Conservation (phyloP, 2,329 filamentous ascomycete genomes). For the Cordyceps sp. region DNA sequence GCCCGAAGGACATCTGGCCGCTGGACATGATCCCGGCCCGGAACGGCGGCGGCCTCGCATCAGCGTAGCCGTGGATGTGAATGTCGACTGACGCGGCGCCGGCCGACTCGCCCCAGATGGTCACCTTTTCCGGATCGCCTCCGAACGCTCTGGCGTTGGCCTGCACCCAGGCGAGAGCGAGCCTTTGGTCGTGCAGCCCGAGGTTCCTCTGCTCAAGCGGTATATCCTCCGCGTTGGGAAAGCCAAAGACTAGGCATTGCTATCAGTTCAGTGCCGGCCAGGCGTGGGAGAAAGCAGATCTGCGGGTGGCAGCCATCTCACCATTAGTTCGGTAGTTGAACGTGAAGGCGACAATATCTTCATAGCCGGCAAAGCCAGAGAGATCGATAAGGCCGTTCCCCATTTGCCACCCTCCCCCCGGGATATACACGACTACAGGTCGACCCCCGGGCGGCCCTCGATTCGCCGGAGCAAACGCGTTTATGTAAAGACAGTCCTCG, state of each 20-base stretch:
- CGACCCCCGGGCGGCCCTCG: constrained; percentile 3
- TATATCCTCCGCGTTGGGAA: constrained; percentile 24
- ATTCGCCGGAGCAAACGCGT: constrained; percentile 10
- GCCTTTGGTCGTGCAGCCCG: constrained; percentile 10
- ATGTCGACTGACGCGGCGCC: constrained; percentile 15
- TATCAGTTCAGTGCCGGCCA: background rate
- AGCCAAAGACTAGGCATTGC: constrained; percentile 17
- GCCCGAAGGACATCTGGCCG: constrained; percentile 12
- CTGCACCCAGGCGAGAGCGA: constrained; percentile 12
- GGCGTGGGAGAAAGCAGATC: background rate
- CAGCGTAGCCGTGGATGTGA: constrained; percentile 8
- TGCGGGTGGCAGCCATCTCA: background rate
- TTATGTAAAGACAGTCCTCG: constrained; percentile 12
- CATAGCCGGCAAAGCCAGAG: constrained; percentile 10
- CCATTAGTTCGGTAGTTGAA: constrained; percentile 12
- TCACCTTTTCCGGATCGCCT: constrained; percentile 9
- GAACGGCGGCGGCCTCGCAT: constrained; percentile 6
- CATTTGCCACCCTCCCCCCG: constrained; percentile 9
- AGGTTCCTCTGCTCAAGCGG: constrained; percentile 15
- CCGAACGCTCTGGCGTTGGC: constrained; percentile 11
- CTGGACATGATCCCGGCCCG: constrained; percentile 12
- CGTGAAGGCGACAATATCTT: constrained; percentile 10
- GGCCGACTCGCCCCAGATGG: constrained; percentile 13
- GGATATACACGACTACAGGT: constrained; percentile 11
- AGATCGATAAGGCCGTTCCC: constrained; percentile 8